A percentile compares a stretch with the other conserved stretches of the same genome.
These are phyloP conservation scores for Prunus padus DNA, from an alignment of 306 rosid genomes.

Conservation along the genomic window DNA sequence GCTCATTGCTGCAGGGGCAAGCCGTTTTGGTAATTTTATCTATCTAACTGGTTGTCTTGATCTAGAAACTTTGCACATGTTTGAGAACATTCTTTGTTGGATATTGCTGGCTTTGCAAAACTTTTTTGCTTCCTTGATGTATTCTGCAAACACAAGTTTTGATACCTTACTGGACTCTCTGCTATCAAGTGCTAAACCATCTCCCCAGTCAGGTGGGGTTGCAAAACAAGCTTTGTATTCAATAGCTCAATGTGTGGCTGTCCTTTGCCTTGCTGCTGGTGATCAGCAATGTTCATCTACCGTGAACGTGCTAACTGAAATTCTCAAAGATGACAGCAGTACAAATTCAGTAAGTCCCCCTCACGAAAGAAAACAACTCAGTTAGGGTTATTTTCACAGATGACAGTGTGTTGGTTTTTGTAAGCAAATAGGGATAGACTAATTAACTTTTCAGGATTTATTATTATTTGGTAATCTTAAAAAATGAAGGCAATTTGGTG, in stretches of 20 bases:
- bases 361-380: neutral
- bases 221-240: conserved; percentile 97
- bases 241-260: conserved; percentile 93
- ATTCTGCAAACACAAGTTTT: conserved; percentile 92
- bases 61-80: conserved; percentile 24
- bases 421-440: neutral
- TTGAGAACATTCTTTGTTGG: conserved; percentile 16
- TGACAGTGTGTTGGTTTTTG: neutral
- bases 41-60: conserved; percentile 18
- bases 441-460: neutral
- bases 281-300: conserved; percentile 85
- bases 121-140: conserved; percentile 86
- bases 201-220: conserved; percentile 94
- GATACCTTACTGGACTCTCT: conserved; percentile 87
- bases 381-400: neutral
- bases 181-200: conserved; percentile 85
- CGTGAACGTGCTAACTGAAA: conserved; percentile 86
- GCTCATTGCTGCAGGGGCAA: conserved; percentile 95
- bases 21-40: conserved; percentile 72
- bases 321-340: conserved; percentile 74
- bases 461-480: neutral
- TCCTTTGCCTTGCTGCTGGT: conserved; percentile 97
- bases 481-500: neutral
- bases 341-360: conserved; percentile 58
- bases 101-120: conserved; percentile 77